Evolutionary conservation across 1,284 basidiomycete species (phyloP).

Genomic region (Abortiporus biennis): DNA sequence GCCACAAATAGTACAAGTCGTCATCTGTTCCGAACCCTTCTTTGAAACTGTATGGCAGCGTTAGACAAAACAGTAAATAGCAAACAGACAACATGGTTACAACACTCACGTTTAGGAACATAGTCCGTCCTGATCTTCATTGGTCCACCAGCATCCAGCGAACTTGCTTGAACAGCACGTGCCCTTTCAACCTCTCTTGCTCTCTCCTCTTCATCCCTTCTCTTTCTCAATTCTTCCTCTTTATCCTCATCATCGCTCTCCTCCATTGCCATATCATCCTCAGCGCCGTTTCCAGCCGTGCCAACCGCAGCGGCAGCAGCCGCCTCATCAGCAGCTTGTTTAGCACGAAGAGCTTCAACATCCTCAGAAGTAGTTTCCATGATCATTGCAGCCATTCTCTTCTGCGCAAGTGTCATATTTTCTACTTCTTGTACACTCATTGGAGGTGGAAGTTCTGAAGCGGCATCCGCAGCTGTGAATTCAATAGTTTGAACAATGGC

Average conservation of each 20-base stretch:
- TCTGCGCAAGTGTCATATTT: slow-evolving; percentile 95
- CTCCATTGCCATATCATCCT: slow-evolving; percentile 69
- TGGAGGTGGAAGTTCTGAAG: slow-evolving; percentile 89
- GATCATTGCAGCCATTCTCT: slow-evolving; percentile 97
- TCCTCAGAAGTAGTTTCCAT: slow-evolving; percentile 90
- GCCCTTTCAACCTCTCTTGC: slow-evolving; percentile 74
- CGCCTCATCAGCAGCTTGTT: slow-evolving; percentile 74
- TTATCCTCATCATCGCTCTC: slow-evolving; percentile 68
- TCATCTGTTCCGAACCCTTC: slow-evolving; percentile 70
- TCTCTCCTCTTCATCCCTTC: slow-evolving; percentile 73
- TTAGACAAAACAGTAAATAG: slow-evolving; percentile 11
- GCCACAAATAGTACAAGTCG: slow-evolving; percentile 89
- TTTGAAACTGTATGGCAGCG: slow-evolving; percentile 42
- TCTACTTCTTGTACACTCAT: slow-evolving; percentile 94
- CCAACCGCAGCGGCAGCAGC: slow-evolving; percentile 61
- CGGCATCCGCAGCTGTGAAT: slow-evolving; percentile 89
- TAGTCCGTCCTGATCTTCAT: slow-evolving; percentile 99
- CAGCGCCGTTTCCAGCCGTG: slow-evolving; percentile 39
- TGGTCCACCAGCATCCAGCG: slow-evolving; percentile 70
- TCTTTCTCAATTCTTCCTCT: slow-evolving; percentile 55
- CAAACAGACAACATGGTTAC: slow-evolving; percentile 1
- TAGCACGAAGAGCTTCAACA: slow-evolving; percentile 73
- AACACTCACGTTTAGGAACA: slow-evolving; percentile 78
- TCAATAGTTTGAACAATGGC: slow-evolving; percentile 98
- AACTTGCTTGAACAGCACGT: slow-evolving; percentile 70